A percentile compares a stretch with the other conserved stretches of the same genome.
phyloP scores from a whole-genome alignment of 345 rosid species.

The Salix brachista region DNA sequence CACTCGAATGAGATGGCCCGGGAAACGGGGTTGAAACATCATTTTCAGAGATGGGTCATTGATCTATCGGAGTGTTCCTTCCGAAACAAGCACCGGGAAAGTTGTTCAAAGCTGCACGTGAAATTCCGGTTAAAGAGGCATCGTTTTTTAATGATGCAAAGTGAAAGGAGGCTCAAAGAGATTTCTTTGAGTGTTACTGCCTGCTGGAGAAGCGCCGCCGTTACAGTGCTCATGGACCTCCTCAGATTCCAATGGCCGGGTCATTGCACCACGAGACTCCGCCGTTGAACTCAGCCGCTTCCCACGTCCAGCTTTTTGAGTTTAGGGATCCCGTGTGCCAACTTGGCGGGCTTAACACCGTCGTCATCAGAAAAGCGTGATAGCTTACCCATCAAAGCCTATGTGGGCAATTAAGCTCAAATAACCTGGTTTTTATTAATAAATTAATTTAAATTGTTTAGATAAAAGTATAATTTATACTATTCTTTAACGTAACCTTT shows the following conservation, averaged over 20 bases:
- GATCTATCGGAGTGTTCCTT: neutral
- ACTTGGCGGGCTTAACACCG: neutral
- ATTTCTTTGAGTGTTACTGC: neutral
- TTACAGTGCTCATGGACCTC: neutral
- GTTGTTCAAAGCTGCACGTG: neutral
- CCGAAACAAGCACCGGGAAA: neutral
- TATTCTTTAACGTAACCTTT: rapidly evolving
- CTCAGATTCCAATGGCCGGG: neutral
- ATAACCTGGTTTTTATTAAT: neutral
- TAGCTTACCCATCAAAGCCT: neutral
- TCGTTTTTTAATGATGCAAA: neutral
- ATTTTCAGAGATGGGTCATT: constrained; percentile 7
- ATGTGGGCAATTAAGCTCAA: neutral
- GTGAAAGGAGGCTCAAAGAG: neutral
- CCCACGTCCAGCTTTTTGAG: neutral
- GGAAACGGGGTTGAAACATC: constrained; percentile 4
- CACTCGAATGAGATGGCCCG: constrained; percentile 8
- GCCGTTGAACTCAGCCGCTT: too few relatives aligned
- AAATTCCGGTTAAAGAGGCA: neutral
- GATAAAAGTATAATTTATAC: too few relatives aligned
- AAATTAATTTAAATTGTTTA: too few relatives aligned
- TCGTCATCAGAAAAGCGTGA: neutral
- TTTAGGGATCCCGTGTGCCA: neutral
- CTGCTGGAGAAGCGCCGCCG: neutral
- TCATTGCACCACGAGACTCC: too few relatives aligned